Conservation (phyloP, 768 basidiomycete genomes). For the Serendipita sp. region DNA sequence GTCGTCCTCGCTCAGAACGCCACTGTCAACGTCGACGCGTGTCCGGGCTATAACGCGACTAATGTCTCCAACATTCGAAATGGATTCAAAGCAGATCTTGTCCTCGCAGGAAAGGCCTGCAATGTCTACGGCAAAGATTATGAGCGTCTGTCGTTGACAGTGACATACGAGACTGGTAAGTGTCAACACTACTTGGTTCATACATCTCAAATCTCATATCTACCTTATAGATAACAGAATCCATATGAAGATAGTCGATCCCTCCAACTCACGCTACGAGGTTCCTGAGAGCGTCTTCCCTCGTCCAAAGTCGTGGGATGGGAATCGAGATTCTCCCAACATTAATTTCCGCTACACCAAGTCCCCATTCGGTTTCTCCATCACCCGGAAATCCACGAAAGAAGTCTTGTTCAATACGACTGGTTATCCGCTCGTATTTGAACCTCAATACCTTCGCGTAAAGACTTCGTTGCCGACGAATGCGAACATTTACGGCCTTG, state of each 20-base stretch:
- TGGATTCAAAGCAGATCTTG: conserved; percentile 33
- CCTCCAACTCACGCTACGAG: conserved; percentile 44
- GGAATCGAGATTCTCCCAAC: background rate
- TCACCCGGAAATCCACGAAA: conserved; percentile 14
- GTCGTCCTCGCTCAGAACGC: background rate
- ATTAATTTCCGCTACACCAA: conserved; percentile 16
- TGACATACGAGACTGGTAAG: conserved; percentile 44
- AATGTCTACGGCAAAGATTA: conserved; percentile 45
- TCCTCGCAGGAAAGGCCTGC: conserved; percentile 37
- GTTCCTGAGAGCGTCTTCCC: conserved; percentile 35
- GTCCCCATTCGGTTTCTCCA: conserved; percentile 18
- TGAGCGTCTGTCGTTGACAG: conserved; percentile 28
- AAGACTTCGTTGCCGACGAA: conserved; percentile 33
- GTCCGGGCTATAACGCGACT: conserved; percentile 40
- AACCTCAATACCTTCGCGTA: conserved; percentile 65
- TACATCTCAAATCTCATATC: background rate
- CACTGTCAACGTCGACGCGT: conserved; percentile 18
- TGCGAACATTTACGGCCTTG: conserved; percentile 64
- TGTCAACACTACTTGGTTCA: background rate
- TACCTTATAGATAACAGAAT: conserved; percentile 32
- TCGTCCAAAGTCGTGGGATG: conserved; percentile 3
- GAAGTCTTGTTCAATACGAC: conserved; percentile 17
- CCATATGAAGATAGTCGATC: conserved; percentile 46
- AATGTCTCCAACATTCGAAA: conserved; percentile 25
- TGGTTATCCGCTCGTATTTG: conserved; percentile 57